Base-by-base conservation (phyloP, 768 basidiomycete genomes). In the Erythrobasidium yunnanense region DNA sequence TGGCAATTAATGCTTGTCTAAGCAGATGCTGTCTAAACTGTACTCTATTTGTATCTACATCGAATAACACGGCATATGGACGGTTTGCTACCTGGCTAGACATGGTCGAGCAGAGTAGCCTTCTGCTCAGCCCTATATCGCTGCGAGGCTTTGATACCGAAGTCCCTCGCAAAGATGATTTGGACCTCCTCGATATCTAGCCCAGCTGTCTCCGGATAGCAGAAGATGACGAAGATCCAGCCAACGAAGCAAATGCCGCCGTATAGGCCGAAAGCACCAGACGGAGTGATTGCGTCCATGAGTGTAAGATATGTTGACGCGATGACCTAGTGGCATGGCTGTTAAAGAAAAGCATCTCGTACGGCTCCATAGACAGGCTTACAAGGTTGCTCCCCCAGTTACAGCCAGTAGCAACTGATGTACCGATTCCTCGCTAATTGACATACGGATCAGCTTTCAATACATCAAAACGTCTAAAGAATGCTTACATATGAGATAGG, bases 181-280 rank as follows among this genome's bases (percentile, higher is more conserved):
- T 68, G 55, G 11, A 85, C 70, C 55, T 73, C 73, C 47, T 73
- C 73, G 49, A 73, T 60, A 27, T 63, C 57, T 53, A 87, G 75
- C 42, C 85, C 87, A 0, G 84, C 84, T 33, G 86, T 88, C 78
- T 90, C 87, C 0, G 87, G 87, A 80, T 87, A 89, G 74, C 83
- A 85, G 67, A 76, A 79, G 20, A 83, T 65, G 51, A 84, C 84
- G 76, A 88, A 89, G 11, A 85, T 23, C 79, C 82, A 84, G 2
- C 71, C 73, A 56, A 72, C 55, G 65, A 70, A 58, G 51, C 63
- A 68, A 32, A 53, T 20, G 17, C 38, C 72, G 34, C 67, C 70
- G 65, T 71, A 72, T 55, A 72, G 66, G 4, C 69, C 73, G 57
- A 72, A 73, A 7, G 71, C 66, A 27, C 72, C 72, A 0, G 67